Evolutionary conservation across 768 basidiomycete species (phyloP).

Genomic region (Chalciporus pseudorubinellus): DNA sequence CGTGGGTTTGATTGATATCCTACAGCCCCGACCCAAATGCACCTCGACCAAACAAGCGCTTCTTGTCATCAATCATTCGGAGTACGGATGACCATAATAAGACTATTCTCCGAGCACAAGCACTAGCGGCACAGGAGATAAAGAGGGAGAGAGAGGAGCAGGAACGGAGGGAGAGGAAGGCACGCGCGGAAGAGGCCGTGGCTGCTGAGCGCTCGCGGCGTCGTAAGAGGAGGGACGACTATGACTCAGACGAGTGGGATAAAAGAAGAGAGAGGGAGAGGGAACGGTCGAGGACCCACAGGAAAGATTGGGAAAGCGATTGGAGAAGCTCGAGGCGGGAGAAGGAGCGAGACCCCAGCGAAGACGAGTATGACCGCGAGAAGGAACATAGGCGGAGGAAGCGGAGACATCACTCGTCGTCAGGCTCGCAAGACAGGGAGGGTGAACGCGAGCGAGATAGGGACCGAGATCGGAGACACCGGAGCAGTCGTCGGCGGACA

Average conservation of each 20-base stretch:
- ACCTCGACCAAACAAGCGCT: conserved; percentile 80
- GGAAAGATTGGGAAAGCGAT: conserved; percentile 39
- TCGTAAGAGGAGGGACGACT: conserved; percentile 32
- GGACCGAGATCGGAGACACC: conserved; percentile 20
- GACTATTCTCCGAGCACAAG: conserved; percentile 73
- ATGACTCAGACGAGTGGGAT: conserved; percentile 30
- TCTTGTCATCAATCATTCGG: conserved; percentile 80
- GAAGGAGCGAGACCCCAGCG: conserved; percentile 41
- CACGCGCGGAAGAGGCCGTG: conserved; percentile 73
- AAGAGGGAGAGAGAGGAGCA: conserved; percentile 65
- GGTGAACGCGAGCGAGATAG: conserved; percentile 14
- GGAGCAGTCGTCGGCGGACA: conserved; percentile 20
- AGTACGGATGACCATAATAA: conserved; percentile 96
- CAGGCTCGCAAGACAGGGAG: conserved; percentile 25
- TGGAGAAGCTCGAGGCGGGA: conserved; percentile 53
- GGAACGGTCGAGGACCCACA: conserved; percentile 48
- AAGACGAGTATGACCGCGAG: conserved; percentile 29
- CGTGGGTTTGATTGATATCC: neutral
- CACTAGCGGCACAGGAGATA: conserved; percentile 68
- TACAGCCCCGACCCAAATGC: conserved; percentile 65
- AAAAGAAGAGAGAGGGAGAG: conserved; percentile 37
- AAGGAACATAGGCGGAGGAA: conserved; percentile 19
- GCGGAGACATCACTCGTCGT: conserved; percentile 29
- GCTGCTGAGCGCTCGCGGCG: conserved; percentile 58
- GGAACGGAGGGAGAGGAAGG: conserved; percentile 57